A percentile compares a stretch with the other conserved stretches of the same genome.
phyloP scores from a whole-genome alignment of 2,329 filamentous ascomycete genomes.

The Orbilia blumenaviensis region DNA sequence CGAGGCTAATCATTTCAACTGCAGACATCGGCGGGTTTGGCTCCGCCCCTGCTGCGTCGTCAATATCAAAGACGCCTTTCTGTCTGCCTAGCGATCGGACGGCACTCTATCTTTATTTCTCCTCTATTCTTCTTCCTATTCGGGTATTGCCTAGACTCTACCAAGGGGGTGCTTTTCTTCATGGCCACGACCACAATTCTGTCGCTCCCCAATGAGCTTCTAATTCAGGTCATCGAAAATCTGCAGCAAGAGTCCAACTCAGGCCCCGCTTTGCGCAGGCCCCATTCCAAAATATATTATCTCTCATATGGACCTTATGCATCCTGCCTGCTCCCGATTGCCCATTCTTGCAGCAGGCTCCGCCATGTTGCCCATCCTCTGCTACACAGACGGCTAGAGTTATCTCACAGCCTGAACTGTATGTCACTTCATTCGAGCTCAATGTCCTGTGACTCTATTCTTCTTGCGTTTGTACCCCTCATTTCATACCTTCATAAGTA shows the following conservation, averaged over 20 bases:
- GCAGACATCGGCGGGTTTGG: too few species aligned
- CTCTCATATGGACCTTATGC: constrained; percentile 20
- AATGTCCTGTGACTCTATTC: constrained; percentile 35
- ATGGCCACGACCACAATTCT: constrained; percentile 29
- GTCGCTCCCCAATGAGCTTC: constrained; percentile 31
- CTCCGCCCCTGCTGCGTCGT: background rate
- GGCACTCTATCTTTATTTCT: too few species aligned
- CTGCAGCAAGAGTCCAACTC: constrained; percentile 20
- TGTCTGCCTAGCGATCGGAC: constrained; percentile 5
- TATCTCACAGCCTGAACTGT: constrained; percentile 32
- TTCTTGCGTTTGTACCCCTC: constrained; percentile 42
- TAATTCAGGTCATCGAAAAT: constrained; percentile 20
- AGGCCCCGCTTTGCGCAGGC: constrained; percentile 4
- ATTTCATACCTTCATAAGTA: constrained; percentile 47
- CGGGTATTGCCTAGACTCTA: too few species aligned
- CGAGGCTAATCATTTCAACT: too few species aligned
- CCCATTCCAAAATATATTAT: constrained; percentile 40
- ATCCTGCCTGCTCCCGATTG: constrained; percentile 11
- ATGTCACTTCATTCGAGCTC: constrained; percentile 8
- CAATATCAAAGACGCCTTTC: background rate
- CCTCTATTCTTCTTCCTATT: too few species aligned
- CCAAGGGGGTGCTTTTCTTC: background rate
- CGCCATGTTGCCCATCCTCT: constrained; percentile 31
- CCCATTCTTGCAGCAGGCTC: constrained; percentile 38
- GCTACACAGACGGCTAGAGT: constrained; percentile 41